Evolutionary conservation across 805 yeast genomes (phyloP).

Genomic region (Starmerella etchellsii): DNA sequence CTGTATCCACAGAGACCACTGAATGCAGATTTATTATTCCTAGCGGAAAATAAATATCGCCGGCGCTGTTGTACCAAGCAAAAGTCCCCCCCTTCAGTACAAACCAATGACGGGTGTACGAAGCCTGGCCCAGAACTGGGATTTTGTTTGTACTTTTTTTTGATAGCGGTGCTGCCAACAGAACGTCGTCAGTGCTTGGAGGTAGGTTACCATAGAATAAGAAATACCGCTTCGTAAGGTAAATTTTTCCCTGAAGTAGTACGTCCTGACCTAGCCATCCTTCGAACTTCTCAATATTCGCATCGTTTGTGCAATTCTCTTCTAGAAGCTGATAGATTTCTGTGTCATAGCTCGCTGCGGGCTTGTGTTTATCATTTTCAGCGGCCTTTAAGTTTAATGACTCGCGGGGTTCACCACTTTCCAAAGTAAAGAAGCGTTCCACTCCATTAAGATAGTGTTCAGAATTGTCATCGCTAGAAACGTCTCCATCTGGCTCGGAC

Average conservation of each 20-base stretch:
- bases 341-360: conserved; percentile 1
- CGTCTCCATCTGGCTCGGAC: not conserved
- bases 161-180: conserved; percentile 40
- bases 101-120: conserved; percentile 59
- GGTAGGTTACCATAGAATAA: conserved; percentile 75
- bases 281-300: conserved; percentile 4
- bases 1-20: conserved; percentile 48
- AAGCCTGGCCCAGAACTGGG: conserved; percentile 21
- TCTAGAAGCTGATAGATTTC: conserved; percentile 3
- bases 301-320: conserved; percentile 3
- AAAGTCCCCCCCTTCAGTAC: conserved; percentile 57
- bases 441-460: not conserved
- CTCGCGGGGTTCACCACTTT: too few relatives aligned
- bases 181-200: conserved; percentile 31
- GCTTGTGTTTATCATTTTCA: too few relatives aligned
- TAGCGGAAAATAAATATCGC: conserved; percentile 75
- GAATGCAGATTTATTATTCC: conserved; percentile 58
- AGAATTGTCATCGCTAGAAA: not conserved
- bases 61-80: conserved; percentile 53
- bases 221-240: conserved; percentile 50
- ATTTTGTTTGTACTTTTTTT: conserved; percentile 28
- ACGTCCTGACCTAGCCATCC: conserved; percentile 71
- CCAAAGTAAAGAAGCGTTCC: not conserved
- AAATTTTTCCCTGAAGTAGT: conserved; percentile 71
- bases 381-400: too few relatives aligned